These are phyloP conservation scores for Novymonas esmeraldas DNA, from an alignment of 208 protist genomes.

Conservation along the genomic window DNA sequence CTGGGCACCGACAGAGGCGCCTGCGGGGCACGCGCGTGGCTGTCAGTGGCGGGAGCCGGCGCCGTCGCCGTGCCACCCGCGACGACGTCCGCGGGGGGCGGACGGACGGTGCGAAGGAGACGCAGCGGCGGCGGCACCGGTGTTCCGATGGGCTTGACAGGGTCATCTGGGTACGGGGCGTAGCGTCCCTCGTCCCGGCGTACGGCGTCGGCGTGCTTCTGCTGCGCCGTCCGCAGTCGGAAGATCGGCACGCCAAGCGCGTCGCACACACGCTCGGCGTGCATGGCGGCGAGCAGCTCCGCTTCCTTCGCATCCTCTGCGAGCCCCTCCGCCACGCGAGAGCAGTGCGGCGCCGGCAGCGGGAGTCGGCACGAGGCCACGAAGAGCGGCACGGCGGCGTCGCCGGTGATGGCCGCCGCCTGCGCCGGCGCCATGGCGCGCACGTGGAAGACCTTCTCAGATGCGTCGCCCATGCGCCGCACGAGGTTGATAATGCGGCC, in stretches of 20 bases:
- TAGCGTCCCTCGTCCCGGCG: slow-evolving; percentile 52
- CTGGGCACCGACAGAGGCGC: too few relatives aligned
- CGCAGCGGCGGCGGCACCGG: slow-evolving; percentile 69
- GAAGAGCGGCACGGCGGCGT: slow-evolving; percentile 34
- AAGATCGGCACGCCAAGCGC: slow-evolving; percentile 74
- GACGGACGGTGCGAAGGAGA: slow-evolving; percentile 36
- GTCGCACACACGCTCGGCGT: slow-evolving; percentile 81
- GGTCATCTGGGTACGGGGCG: slow-evolving; percentile 67
- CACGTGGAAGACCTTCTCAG: slow-evolving; percentile 49
- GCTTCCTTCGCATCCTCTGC: slow-evolving; percentile 67
- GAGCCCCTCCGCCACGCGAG: slow-evolving; percentile 71
- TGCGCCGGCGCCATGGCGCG: slow-evolving; percentile 20
- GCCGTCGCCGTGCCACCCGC: too few relatives aligned
- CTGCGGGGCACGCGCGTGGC: too few relatives aligned
- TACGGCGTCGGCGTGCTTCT: slow-evolving; percentile 65
- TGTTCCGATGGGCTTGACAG: slow-evolving; percentile 61
- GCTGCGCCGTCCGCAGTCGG: slow-evolving; percentile 62
- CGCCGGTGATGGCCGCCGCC: slow-evolving; percentile 1
- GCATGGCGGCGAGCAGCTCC: slow-evolving; percentile 84
- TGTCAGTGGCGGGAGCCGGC: too few relatives aligned
- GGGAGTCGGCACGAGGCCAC: slow-evolving; percentile 43
- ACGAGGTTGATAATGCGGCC: slow-evolving; percentile 77
- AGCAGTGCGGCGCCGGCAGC: slow-evolving; percentile 64
- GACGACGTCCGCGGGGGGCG: too few relatives aligned
- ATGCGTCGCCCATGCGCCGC: slow-evolving; percentile 54